Evolutionary conservation across 148 eudicot genomes (phyloP), one percentile per base, ranked within the genome.

Genomic region (Dysphania ambrosioides): DNA sequence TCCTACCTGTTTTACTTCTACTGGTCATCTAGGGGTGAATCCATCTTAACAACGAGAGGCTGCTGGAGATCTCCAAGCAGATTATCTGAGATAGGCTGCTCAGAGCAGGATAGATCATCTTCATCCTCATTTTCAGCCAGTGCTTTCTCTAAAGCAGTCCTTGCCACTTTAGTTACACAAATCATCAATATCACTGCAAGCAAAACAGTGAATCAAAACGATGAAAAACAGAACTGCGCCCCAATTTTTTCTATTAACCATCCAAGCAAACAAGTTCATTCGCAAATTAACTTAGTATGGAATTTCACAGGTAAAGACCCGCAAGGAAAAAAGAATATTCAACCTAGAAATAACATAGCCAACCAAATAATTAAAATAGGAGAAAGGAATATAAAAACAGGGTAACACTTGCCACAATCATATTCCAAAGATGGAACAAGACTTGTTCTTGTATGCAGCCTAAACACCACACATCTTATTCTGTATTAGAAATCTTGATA

Each of bases 91-190:
- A 72, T 35, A 9, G 68, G 87, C 75, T 74, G 68, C 15, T 51
- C 75, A 5, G 86, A 75, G n/a, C 84, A 77, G n/a, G 55, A 61
- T 40, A 76, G 31, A 41, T 65, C 84, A 31, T 87, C 91, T 51
- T 80, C 32, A 35, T 82, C 81, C 53, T 70, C 84, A 47, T 83
- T 83, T 79, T 91, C 98, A 34, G 87, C 91, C 57, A 93, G 75
- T 44, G 98, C 98, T 81, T 89, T 89, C 10, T 91, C 98, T 74
- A 93, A 73, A 58, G 98, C 96, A 31, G 86, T 85, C 85, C 88
- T 93, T n/a, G 98, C 95, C 68, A 94, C 97, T 85, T 78, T 90
- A 0, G 88, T 91, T 58, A 94, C 90, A 57, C 87, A 88, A 70
- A 90, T 59, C 77, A 91, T 86, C 49, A 94, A 73, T 51, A 86